Base-by-base conservation (phyloP, 306 rosid genomes). In the Cicer arietinum region DNA sequence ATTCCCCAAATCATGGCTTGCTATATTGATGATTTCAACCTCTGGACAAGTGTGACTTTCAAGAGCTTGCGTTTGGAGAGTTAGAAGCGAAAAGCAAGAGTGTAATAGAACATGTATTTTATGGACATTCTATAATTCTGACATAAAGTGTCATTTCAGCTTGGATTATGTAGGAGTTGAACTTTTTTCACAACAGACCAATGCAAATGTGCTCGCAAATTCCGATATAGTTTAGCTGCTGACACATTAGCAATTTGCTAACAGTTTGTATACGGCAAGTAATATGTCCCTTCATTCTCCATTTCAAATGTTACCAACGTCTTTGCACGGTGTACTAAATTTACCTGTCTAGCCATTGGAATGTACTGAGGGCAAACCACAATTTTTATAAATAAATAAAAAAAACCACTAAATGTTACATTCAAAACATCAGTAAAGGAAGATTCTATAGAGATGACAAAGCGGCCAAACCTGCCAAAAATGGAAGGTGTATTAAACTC, bases 41-140 rank as follows among this genome's bases (percentile, higher is more conserved):
- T 57, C 40, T 20, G 30, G 69, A 66, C 10, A 73, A 37, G 8
- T 35, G 14, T 37, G 43, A 47, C 51, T 17, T 53, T 14, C 6
- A 53, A 72, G 61, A 44, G 39, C 8, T 58, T 67, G 13, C 16
- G 67, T 56, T 46, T 54, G 39, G 17, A 63, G 17, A 54, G 68
- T 44, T 18, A 47, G 63, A 46, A 56, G 54, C 54, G 61, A 17
- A 51, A 25, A 62, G 25, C 58, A 67, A 62, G n/a, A 52, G 20
- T 41, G 65, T 44, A 20, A 7, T 0, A 7, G 2, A 18, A 37
- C 43, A 25, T 37, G 5, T 52, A 63, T 75, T 2, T 1, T 7
- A 39, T 2, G 22, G 10, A 48, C 30, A 16, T 3, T 54, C 1
- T 71, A 10, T 2, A 25, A 50, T 35, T 30, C 4, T 10, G 56